Evolutionary conservation across 345 rosid genomes (phyloP).

Genomic region (Ricinus communis): DNA sequence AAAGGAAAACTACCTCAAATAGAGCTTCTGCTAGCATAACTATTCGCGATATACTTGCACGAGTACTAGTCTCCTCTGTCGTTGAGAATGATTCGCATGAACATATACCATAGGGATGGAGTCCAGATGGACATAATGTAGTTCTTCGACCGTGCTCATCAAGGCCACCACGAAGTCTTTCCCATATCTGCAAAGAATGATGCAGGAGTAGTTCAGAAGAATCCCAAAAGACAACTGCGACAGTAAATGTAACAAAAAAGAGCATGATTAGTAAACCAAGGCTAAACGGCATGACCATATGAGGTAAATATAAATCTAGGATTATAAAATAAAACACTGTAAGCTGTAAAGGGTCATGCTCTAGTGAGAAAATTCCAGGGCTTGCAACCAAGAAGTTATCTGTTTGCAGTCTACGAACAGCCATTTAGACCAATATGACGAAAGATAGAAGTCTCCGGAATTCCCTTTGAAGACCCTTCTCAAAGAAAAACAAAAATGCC

Average conservation of each 20-base stretch:
- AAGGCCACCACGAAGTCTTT: constrained; percentile 52
- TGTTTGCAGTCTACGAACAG: background rate
- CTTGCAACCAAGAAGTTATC: background rate
- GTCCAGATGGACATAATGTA: constrained; percentile 57
- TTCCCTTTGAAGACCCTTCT: background rate
- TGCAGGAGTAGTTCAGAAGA: constrained; percentile 8
- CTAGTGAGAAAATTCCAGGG: background rate
- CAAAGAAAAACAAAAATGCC: background rate
- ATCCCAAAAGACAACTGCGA: background rate
- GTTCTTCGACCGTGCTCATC: constrained; percentile 40
- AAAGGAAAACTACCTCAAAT: constrained; percentile 54
- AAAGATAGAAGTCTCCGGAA: background rate
- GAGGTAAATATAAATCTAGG: background rate
- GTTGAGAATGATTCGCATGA: constrained; percentile 51
- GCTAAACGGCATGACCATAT: background rate
- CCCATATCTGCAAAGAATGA: constrained; percentile 51
- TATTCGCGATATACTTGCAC: constrained; percentile 65
- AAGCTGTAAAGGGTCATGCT: background rate
- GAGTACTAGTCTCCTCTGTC: constrained; percentile 50
- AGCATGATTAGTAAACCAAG: background rate
- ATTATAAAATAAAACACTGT: background rate
- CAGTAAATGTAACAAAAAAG: background rate
- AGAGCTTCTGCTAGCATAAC: constrained; percentile 83
- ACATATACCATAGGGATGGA: constrained; percentile 62
- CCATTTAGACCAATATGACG: background rate